Base-by-base conservation (phyloP, 148 eudicot genomes). In the Fagopyrum homotropicum region DNA sequence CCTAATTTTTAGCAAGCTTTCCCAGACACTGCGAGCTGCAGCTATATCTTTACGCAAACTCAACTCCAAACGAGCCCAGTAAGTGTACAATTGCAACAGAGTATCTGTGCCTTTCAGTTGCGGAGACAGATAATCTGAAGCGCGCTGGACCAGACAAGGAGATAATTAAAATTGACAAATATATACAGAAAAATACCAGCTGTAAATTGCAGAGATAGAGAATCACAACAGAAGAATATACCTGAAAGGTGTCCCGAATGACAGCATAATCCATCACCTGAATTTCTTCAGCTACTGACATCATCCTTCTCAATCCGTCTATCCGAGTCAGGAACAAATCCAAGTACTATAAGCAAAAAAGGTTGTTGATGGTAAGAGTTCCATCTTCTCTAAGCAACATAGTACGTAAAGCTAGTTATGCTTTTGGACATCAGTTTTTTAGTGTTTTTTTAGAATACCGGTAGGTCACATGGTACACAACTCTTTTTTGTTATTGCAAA, bases 1-100 rank as follows among this genome's bases (percentile, higher is more conserved):
- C 98, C 97, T 88, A 35, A 75, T 84, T 81, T 89, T 95, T 76
- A 95, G 90, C 83, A 95, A 83, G 88, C 86, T 88, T 51, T 95
- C 98, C 98, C 98, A 94, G 50, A 90, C 98, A 69, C 97, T 92
- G 66, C 98, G 98, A 75, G 97, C 97, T 76, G 97, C 97, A 77
- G 75, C 79, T 72, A 86, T 72, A 81, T 92, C 93, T 70, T 90
- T 86, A 46, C 88, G 91, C 68, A 90, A 77, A 71, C 76, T 84
- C 56, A 77, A 83, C 85, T 89, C 96, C 68, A 92, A 84, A 76
- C 85, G 90, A 44, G 93, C 92, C 98, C 98, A 95, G 74, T 95
- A 95, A 68, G 86, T 83, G 83, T 95, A 80, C 80, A 95, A 71
- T 43, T 76, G 91, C 80, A 92, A 80, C 59, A 95, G 83, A 81